Evolutionary conservation across 768 basidiomycete species (phyloP), one percentile per base, ranked within the genome.

Genomic region (Lentinus tigrinus): DNA sequence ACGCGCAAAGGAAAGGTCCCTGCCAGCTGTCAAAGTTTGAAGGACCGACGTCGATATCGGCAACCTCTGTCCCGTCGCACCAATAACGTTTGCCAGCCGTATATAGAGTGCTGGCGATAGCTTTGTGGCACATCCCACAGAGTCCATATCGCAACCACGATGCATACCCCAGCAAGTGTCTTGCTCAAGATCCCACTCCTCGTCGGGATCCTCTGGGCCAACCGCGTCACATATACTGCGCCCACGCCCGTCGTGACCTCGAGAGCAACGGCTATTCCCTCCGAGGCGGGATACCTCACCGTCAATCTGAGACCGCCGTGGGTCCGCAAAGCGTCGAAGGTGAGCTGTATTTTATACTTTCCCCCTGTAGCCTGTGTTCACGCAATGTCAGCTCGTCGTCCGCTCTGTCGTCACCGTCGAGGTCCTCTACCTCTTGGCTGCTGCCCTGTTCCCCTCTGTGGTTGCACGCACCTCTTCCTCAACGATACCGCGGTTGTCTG

Each of bases 161-260:
- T 31, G 31, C 31, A 6, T 31, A 31, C 43, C 23, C 17, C 37
- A 23, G 23, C n/a, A 13, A 19, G 14, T 21, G 23, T 23, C 9
- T 4, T 44, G 4, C 14, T 44, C 8, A 56, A 56, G 27, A 39
- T 56, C 38, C 55, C 55, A 4, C 37, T 56, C 24, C 28, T 60
- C 1, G 21, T 60, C 6, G 43, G 19, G 17, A n/a, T 46, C 1
- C 8, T 56, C 8, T 47, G 43, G 59, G 49, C 59, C 17, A 54
- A 60, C 50, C 31, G 38, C 8, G 19, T 56, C 23, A 31, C 54
- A 7, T 56, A 56, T 21, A 47, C 54, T 27, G 23, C 59, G 1
- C 59, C 59, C 1, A 56, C 16, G n/a, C 24, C 59, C 6, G 44
- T 47, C 31, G 53, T 50, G 8, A 37, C 54, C 21, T 19, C 10